Base-by-base conservation (phyloP, 169 alveolate species). In the Sarcocystis neurona region DNA sequence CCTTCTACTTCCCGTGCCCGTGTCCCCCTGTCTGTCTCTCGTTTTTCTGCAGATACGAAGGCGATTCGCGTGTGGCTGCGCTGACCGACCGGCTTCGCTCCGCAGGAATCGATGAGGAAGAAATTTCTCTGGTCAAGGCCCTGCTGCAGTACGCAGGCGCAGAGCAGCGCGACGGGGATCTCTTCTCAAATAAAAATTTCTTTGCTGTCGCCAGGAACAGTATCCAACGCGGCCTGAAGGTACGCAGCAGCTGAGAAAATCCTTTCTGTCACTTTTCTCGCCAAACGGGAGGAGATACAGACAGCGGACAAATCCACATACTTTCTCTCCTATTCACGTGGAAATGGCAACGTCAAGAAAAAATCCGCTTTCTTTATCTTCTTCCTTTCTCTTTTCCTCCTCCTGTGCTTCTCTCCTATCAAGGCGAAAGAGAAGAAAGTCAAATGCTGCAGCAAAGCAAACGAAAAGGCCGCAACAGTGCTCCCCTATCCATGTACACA, bases 81-180 rank as follows among this genome's bases (percentile, higher is more conserved):
- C 43, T 89, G 43, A 56, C 32, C 53, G 79, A 18, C 15, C 80
- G 68, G 41, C 72, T 88, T 8, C n/a, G 77, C 32, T 37, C 37
- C 12, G 85, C 87, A 18, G 92, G 92, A 75, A n/a, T 88, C 32
- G 82, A 56, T 0, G 85, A 32, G 44, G 84, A 58, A 50, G 60
- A 79, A 84, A 44, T 89, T 39, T 50, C 4, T 34, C 90, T 89
- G 47, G 93, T 97, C 23, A 96, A 96, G 89, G 93, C 93, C 46
- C 46, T 97, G 27, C 43, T 94, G 39, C 95, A 95, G 87, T 95
- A 96, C 88, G 97, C 98, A 48, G 98, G 98, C 32, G 92, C 94
- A 46, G 70, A 90, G 32, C 91, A 84, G 72, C 93, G 99, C 79
- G 80, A 92, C 43, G 94, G 96, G 39, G 98, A 97, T 85, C 91